These are phyloP conservation scores for Pseudogymnoascus sp. DNA, from an alignment of 2,329 filamentous ascomycete species.

Conservation along the genomic window DNA sequence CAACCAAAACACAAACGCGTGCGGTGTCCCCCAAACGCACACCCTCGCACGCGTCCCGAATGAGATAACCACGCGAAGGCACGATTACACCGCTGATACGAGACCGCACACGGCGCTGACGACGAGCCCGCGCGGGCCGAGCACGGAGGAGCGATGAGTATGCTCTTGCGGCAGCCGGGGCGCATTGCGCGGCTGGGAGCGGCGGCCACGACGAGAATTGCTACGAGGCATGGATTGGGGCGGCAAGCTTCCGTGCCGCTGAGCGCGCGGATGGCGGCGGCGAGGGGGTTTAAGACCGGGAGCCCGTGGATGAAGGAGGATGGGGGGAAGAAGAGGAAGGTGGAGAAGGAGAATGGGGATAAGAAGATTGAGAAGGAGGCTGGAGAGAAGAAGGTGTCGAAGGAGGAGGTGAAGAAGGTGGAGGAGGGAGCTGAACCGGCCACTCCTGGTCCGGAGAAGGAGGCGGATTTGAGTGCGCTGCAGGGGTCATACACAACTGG, in stretches of 20 bases:
- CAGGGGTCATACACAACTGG: neutral
- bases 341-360: neutral
- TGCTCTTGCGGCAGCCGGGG: neutral
- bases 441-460: neutral
- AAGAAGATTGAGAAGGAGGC: too few relatives aligned
- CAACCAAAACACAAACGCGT: constrained; percentile 1
- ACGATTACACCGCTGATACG: neutral
- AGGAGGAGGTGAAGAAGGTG: neutral
- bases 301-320: neutral
- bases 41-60: neutral
- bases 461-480: constrained; percentile 14
- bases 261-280: neutral
- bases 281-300: neutral
- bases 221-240: neutral
- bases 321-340: neutral
- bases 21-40: neutral
- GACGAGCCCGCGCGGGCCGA: constrained; percentile 5
- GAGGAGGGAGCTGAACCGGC: constrained; percentile 16
- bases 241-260: neutral
- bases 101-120: neutral
- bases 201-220: neutral
- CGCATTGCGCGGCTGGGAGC: constrained; percentile 5
- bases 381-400: neutral
- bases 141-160: constrained; percentile 7
- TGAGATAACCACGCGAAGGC: neutral